phyloP scores from a whole-genome alignment of 1,139 yeast genomes.

The Debaryomyces sp. region DNA sequence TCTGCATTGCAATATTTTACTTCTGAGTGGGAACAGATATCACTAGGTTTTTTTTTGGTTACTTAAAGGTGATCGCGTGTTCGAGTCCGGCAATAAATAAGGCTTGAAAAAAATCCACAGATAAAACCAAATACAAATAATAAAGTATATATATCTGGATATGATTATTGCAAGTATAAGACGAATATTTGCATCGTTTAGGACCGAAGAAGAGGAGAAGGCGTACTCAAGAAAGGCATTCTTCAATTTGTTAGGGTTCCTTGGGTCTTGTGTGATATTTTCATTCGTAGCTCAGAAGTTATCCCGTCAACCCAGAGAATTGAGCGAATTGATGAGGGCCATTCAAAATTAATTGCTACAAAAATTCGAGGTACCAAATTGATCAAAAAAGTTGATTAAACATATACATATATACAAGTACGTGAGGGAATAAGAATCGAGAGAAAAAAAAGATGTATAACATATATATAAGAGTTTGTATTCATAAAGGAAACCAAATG shows the following conservation, averaged over 20 bases:
- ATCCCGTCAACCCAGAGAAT: constrained; percentile 41
- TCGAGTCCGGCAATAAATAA: not conserved
- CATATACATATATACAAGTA: constrained; percentile 8
- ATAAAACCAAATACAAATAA: constrained; percentile 16
- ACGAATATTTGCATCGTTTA: constrained; percentile 75
- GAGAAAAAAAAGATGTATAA: not conserved
- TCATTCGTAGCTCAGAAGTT: constrained; percentile 77
- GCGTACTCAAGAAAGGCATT: constrained; percentile 78
- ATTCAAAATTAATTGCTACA: constrained; percentile 2
- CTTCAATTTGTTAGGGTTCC: constrained; percentile 76
- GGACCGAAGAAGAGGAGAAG: constrained; percentile 86
- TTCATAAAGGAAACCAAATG: not conserved
- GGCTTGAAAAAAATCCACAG: not conserved
- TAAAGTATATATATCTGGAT: constrained; percentile 9
- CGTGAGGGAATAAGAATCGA: not conserved
- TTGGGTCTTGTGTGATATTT: constrained; percentile 79
- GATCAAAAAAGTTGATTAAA: not conserved
- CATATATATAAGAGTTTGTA: constrained; percentile 1
- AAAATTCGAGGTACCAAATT: not conserved
- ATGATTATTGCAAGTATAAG: constrained; percentile 71
- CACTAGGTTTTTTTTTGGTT: not conserved
- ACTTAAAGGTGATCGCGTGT: not conserved
- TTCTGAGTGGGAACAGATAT: no score
- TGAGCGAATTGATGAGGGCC: constrained; percentile 13
- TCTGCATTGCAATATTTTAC: no score